Evolutionary conservation across 2,329 filamentous ascomycete genomes (phyloP), one percentile per base, ranked within the genome.

Genomic region (Sclerotinia subarctica): DNA sequence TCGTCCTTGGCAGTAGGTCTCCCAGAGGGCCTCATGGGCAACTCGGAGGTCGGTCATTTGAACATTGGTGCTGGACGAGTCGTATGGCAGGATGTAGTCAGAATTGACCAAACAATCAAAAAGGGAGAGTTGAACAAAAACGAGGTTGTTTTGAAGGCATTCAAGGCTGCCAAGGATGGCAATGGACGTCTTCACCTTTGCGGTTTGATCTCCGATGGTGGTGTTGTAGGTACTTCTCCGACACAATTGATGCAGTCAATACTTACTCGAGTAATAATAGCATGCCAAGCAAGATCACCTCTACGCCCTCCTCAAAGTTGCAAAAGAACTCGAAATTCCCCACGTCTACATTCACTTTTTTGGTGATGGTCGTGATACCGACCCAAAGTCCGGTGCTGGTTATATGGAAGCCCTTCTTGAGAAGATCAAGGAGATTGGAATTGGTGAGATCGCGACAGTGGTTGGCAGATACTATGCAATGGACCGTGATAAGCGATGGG

Each of bases 401-500:
- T 97, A 97, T 81, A 89, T 99, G 88, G 84, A 97, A 81, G 87
- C 94, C 78, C 85, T 99, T 47, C 81, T 97, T 70, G 88, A 91
- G 69, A 91, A 89, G 74, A 87, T 87, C 72, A 88, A 95, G 81
- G 92, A 98, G 80, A 86, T 96, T 73, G 94, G 93, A 56, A 81
- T 90, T 72, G 95, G 94, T 73, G 86, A 97, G 81, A 87, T 99
- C 72, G 94, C 92, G 44, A 97, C 95, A 49, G 87, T 98, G 59
- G 94, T 98, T 70, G 95, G 95, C 70, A 89, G 94, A 74, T 99
- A 98, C 88, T 99, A 92, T 80, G 93, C 93, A 81, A 99, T 99
- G 95, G 95, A 99, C 84, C 94, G 95, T 74, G 95, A 99, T 81
- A 98, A 98, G 92, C 89, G 95, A 79, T 99, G 95, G 95, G 95